Percentiles rank a stretch among this genome's conserved stretches.
phyloP scores from a whole-genome alignment of 2,329 filamentous ascomycete species.

The Neoscytalidium dimidiatum region DNA sequence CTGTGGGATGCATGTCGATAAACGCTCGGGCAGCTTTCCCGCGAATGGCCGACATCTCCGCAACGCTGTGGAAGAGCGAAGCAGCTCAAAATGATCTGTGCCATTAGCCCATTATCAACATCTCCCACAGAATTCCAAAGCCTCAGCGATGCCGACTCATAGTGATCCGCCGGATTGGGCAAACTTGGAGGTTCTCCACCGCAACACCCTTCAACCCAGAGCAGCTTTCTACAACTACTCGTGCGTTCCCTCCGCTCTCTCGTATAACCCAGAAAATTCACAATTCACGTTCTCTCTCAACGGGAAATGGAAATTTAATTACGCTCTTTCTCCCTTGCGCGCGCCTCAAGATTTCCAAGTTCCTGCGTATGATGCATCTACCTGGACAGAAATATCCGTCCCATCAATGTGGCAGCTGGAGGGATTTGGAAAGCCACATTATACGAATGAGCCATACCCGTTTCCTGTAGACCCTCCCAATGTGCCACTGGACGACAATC shows the following conservation, averaged over 20 bases:
- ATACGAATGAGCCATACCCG: conserved; percentile 68
- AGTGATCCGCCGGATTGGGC: conserved; percentile 58
- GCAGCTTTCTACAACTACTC: conserved; percentile 59
- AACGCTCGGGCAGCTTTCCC: not conserved
- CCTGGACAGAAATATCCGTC: conserved; percentile 59
- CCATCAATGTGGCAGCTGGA: conserved; percentile 72
- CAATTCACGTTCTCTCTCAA: conserved; percentile 33
- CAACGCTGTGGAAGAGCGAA: no score
- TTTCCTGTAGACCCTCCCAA: conserved; percentile 66
- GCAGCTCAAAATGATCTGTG: no score
- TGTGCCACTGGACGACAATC: conserved; percentile 62
- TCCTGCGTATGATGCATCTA: conserved; percentile 36
- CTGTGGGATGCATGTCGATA: not conserved
- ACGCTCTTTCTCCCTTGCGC: conserved; percentile 38
- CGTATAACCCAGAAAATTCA: conserved; percentile 36
- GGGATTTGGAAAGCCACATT: conserved; percentile 67
- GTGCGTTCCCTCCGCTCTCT: conserved; percentile 52
- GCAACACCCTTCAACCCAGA: conserved; percentile 59
- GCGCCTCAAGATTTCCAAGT: conserved; percentile 38
- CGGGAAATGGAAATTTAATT: conserved; percentile 43
- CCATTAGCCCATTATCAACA: no score
- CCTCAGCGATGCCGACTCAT: not conserved
- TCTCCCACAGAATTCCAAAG: no score
- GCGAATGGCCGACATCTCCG: not conserved
- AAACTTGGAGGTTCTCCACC: conserved; percentile 62